Evolutionary conservation across 345 rosid genomes (phyloP).

Genomic region (Gossypium bickii): DNA sequence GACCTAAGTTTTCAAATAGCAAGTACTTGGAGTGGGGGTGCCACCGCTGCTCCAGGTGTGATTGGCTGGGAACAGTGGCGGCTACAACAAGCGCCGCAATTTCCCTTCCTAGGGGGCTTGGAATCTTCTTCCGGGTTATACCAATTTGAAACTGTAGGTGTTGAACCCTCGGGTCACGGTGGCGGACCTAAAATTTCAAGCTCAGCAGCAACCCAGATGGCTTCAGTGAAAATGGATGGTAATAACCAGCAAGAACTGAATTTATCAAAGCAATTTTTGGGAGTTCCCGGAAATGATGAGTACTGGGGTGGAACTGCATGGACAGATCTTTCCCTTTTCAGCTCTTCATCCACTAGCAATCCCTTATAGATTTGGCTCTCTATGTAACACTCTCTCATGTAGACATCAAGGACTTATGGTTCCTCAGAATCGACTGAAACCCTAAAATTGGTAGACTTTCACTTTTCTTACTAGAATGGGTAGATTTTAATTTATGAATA

Average conservation of each 20-base stretch:
- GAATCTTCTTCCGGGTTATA: conserved; percentile 40
- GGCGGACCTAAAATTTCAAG: conserved; percentile 36
- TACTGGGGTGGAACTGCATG: conserved; percentile 41
- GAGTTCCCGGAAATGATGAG: conserved; percentile 42
- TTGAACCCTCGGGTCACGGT: conserved; percentile 30
- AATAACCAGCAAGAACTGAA: conserved; percentile 26
- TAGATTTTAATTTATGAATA: conserved; percentile 20
- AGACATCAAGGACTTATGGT: not conserved
- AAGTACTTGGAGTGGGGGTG: conserved; percentile 22
- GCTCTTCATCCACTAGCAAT: conserved; percentile 53
- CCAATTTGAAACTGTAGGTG: conserved; percentile 43
- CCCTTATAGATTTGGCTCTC: conserved; percentile 15
- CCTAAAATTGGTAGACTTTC: conserved; percentile 28
- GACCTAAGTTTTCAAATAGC: conserved; percentile 42
- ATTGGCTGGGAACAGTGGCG: conserved; percentile 53
- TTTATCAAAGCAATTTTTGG: conserved; percentile 52
- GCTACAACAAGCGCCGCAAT: conserved; percentile 43
- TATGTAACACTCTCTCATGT: not conserved
- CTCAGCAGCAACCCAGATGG: conserved; percentile 28
- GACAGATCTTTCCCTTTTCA: conserved; percentile 60
- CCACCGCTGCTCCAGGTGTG: conserved; percentile 26
- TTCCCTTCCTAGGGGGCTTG: conserved; percentile 44
- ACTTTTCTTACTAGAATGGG: not conserved
- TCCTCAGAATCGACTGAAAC: conserved; percentile 26
- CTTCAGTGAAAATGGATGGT: conserved; percentile 67